A percentile compares a stretch with the other conserved stretches of the same genome.
phyloP scores from a whole-genome alignment of 331 rosid species.

The Quercus tomentella region DNA sequence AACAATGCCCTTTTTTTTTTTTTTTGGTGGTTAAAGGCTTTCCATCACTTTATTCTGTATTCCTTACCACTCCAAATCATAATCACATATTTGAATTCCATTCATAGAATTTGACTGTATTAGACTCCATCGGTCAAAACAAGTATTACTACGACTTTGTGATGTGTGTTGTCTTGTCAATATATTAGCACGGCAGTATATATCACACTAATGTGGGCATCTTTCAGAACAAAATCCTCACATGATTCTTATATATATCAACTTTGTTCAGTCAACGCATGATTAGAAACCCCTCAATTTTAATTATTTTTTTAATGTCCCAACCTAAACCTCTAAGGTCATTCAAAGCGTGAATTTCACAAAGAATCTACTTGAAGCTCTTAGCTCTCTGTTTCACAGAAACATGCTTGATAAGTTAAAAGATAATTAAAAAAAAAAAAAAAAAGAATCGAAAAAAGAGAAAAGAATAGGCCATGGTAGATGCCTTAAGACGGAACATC shows the following conservation, averaged over 20 bases:
- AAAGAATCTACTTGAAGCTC: conserved; percentile 12
- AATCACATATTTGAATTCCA: no score
- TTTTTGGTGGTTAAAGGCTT: background rate
- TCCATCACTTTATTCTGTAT: background rate
- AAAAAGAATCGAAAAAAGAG: background rate
- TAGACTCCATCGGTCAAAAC: no score
- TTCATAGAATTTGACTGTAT: no score
- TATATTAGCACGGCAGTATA: no score
- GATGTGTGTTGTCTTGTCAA: no score
- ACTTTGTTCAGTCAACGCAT: background rate
- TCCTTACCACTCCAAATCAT: no score
- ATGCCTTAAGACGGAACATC: conserved; percentile 22
- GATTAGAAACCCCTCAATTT: background rate
- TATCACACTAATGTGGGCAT: no score
- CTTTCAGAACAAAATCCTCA: background rate
- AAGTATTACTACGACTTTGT: no score
- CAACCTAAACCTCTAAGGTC: conserved; percentile 18
- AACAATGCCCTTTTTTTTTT: background rate
- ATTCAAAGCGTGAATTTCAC: conserved; percentile 1
- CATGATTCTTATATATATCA: background rate
- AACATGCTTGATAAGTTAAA: background rate
- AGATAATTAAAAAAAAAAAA: background rate
- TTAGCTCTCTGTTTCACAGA: background rate
- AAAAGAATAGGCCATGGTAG: background rate
- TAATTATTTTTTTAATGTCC: background rate